phyloP scores from a whole-genome alignment of 2,329 filamentous ascomycete genomes.

The Sporothrix inflata region DNA sequence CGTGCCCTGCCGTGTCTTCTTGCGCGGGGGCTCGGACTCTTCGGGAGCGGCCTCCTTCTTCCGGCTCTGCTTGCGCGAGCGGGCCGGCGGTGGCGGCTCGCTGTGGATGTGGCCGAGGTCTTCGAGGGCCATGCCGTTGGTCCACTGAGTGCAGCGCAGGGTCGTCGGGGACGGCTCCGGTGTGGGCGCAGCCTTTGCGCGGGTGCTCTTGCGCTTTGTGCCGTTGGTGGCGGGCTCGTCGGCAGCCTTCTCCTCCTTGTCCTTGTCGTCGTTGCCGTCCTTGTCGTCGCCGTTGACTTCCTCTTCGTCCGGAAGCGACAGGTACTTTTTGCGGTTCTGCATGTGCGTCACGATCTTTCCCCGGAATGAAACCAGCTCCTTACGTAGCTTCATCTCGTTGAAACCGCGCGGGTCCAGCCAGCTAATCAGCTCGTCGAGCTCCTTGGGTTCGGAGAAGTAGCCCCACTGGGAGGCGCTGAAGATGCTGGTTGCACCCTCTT shows the following conservation, averaged over 20 bases:
- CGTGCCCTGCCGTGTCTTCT: slow-evolving; percentile 35
- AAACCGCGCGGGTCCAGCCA: slow-evolving; percentile 89
- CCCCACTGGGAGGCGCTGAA: slow-evolving; percentile 83
- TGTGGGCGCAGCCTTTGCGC: slow-evolving; percentile 43
- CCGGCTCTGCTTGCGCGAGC: slow-evolving; percentile 56
- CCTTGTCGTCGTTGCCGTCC: slow-evolving; percentile 31
- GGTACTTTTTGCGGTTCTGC: slow-evolving; percentile 75
- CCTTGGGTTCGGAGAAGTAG: slow-evolving; percentile 80
- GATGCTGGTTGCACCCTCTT: slow-evolving; percentile 83
- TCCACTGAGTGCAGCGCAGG: slow-evolving; percentile 58
- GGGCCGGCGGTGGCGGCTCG: slow-evolving; percentile 56
- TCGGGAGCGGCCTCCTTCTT: slow-evolving; percentile 45
- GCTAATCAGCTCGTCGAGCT: slow-evolving; percentile 75
- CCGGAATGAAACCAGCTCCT: slow-evolving; percentile 78
- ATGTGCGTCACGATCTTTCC: slow-evolving; percentile 79
- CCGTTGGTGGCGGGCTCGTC: background rate
- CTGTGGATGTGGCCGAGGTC: slow-evolving; percentile 62
- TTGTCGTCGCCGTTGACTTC: slow-evolving; percentile 34
- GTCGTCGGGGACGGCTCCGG: slow-evolving; percentile 50
- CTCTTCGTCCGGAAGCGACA: slow-evolving; percentile 53
- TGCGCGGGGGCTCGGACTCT: slow-evolving; percentile 36
- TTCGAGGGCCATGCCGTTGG: slow-evolving; percentile 61
- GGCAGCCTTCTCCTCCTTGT: slow-evolving; percentile 2
- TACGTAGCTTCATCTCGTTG: slow-evolving; percentile 84
- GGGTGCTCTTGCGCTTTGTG: slow-evolving; percentile 51